Conservation (phyloP, 192 early-diverging fungal genomes). For the Backusella tuberculispora region DNA sequence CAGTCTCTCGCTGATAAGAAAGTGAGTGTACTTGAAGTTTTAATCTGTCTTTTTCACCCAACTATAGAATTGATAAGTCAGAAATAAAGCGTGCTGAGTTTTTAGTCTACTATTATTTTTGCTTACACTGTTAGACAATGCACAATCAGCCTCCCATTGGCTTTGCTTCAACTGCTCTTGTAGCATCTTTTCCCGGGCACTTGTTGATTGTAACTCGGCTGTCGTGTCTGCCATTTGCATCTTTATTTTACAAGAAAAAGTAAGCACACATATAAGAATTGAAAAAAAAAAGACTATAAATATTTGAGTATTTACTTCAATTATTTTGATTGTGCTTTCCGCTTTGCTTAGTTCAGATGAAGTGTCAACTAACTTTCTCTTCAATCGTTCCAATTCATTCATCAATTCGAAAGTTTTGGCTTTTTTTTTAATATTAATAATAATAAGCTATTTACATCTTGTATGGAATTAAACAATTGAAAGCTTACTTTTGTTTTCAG, state of each 20-base stretch:
- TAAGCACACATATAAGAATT: not conserved
- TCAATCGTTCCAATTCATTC: not conserved
- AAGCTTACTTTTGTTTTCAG: not conserved
- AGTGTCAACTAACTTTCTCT: not conserved
- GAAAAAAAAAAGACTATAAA: not conserved
- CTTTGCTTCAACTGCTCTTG: not conserved
- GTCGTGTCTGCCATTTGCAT: not conserved
- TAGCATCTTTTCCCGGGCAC: not conserved
- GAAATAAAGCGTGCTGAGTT: too few relatives aligned
- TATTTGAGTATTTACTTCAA: not conserved
- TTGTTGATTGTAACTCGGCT: not conserved
- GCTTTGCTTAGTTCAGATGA: not conserved
- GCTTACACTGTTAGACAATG: not conserved
- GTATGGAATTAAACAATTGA: not conserved
- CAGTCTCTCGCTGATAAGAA: not conserved
- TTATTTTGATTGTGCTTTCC: not conserved
- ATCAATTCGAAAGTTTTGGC: not conserved
- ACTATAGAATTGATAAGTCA: not conserved
- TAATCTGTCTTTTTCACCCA: not conserved
- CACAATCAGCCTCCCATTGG: not conserved
- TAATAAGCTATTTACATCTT: too few relatives aligned
- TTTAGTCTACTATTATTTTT: not conserved
- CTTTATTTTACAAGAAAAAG: not conserved
- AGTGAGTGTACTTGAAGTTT: not conserved
- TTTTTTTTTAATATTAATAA: not conserved